Evolutionary conservation across 495 filamentous ascomycete genomes (phyloP), one percentile per base, ranked within the genome.

Genomic region (Clohesyomyces aquaticus): DNA sequence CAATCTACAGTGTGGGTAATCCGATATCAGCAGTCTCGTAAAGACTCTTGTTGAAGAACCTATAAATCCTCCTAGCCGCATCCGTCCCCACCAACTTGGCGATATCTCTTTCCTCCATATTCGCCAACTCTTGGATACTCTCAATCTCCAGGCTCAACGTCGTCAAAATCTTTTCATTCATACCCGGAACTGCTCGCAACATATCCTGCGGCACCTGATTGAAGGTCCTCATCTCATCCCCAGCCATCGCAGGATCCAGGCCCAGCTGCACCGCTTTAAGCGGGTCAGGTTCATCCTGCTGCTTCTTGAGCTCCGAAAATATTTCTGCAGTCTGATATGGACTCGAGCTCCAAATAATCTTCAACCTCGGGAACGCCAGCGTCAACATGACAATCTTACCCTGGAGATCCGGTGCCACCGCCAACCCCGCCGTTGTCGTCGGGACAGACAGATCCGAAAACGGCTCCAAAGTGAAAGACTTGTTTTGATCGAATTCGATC

Each of bases 301-400:
- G 85, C 68, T 90, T 89, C 78, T 98, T 98, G 22, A 98, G 80
- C 68, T 92, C 88, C 38, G 90, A 87, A 74, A 98, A 98, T 63
- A 98, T 98, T 77, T 96, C 91, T 4, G 94, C 94, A 1, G 95
- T 98, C 74, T 98, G 93, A 72, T 96, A 97, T 0, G 94, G 93
- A 18, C 85, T 90, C 0, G 86, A 90, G 9, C 89, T 93, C 94
- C 94, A 98, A 65, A 98, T 93, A 53, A 98, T 87, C 55, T 88
- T 87, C 26, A 98, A 81, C 8, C 84, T 82, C 2, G 94, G 94
- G 70, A 98, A 98, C 0, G 95, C 91, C 28, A 98, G 85, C 0
- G 92, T 96, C 4, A 98, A 82, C 21, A 98, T 82, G 16, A 97
- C 94, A 57, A 98, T 82, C 76, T 96, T 93, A 61, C 89, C 86